Evolutionary conservation across 768 basidiomycete species (phyloP), one percentile per base, ranked within the genome.

Genomic region (Amanita pallidorosea): DNA sequence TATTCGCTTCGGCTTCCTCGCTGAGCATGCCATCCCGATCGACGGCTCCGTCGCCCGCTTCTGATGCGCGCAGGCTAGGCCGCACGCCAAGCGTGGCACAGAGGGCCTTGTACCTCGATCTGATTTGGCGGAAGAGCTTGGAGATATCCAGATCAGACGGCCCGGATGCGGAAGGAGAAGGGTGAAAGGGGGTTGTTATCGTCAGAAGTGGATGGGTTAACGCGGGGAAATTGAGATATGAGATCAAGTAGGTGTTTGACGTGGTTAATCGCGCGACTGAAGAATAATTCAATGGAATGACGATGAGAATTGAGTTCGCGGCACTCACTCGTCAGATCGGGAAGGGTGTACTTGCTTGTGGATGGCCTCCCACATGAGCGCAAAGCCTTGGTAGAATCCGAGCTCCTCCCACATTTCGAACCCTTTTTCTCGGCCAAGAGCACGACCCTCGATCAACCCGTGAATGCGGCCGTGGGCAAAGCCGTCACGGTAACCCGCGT

Each of bases 401-500:
- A 99, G 76, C 64, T 99, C 95, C 64, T 97, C 94, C 92, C 93
- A 97, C 67, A 96, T 82, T 66, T 95, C 93, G 64, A 83, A 97
- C 0, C 88, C 89, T 58, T 95, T 93, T 58, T 91, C 85, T 49
- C 83, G 75, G 2, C 93, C 95, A 15, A 97, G 74, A 0, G 86
- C 85, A 12, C 92, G 75, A 7, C 95, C 95, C 64, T 99, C 92
- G 54, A 92, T 90, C 22, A 88, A 66, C 2, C 95, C 93, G 58
- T 95, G 93, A 5, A 93, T 79, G 36, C 82, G 76, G 1, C 95
- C 95, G 63, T 97, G 95, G 0, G 73, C 81, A 60, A 76, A 79
- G 2, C 95, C 94, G 50, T 85, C 82, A 53, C 73, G 58, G 61
- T 86, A 86, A 7, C 94, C 95, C 2, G 72, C 61, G 49, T 85